Conservation (phyloP, 2,329 filamentous ascomycete genomes). For the Fusarium sp. region DNA sequence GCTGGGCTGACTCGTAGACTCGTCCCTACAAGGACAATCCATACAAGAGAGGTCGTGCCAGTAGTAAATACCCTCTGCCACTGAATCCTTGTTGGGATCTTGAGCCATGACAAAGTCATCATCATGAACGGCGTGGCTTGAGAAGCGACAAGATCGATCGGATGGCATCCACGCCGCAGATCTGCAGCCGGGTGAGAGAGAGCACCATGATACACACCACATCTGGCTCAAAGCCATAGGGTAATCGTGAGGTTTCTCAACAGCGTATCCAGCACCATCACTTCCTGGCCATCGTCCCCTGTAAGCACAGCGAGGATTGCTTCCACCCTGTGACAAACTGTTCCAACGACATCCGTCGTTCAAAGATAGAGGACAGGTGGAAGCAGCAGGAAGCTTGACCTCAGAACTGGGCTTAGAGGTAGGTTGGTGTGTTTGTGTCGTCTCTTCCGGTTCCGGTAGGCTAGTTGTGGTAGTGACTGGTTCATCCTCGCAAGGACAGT, state of each 20-base stretch:
- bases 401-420: neutral
- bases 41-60: conserved; percentile 19
- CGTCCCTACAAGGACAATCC: conserved; percentile 10
- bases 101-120: conserved; percentile 13
- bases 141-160: conserved; percentile 6
- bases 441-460: neutral
- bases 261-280: conserved; percentile 7
- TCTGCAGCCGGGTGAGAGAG: conserved; percentile 6
- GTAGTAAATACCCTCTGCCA: conserved; percentile 10
- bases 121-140: conserved; percentile 8
- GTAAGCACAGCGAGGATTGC: neutral
- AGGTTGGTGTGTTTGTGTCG: neutral
- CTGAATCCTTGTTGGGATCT: conserved; percentile 9
- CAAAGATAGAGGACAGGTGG: conserved; percentile 6
- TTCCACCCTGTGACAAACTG: neutral
- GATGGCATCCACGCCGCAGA: neutral
- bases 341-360: conserved; percentile 10
- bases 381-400: conserved; percentile 5
- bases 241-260: conserved; percentile 13
- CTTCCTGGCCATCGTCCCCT: conserved; percentile 13
- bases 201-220: conserved; percentile 24
- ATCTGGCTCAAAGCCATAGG: conserved; percentile 13
- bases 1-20: neutral
- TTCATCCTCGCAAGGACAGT: conserved; percentile 14
- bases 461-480: neutral